Percentiles rank a stretch among this genome's conserved stretches.
These are phyloP conservation scores for Fusarium papillatum DNA, from an alignment of 2,329 filamentous ascomycete genomes.

Conservation along the genomic window DNA sequence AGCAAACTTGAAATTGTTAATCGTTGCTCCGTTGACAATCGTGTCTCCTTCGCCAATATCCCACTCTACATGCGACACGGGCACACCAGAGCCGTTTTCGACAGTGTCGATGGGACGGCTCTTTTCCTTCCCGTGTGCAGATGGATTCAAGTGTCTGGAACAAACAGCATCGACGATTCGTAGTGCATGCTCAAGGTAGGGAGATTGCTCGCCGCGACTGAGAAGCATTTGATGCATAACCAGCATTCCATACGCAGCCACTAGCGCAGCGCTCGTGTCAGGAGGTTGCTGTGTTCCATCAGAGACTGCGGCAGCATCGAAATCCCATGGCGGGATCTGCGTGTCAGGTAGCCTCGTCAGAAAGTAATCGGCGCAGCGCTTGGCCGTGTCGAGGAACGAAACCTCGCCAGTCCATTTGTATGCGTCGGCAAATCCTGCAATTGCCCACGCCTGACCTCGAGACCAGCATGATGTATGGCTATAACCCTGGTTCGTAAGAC, in stretches of 20 bases:
- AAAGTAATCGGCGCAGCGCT: conserved; percentile 60
- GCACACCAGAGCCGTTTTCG: conserved; percentile 24
- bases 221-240: conserved; percentile 48
- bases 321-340: conserved; percentile 61
- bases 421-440: conserved; percentile 60
- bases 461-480: conserved; percentile 59
- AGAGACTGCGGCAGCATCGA: conserved; percentile 31
- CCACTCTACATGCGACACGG: background rate
- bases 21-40: conserved; percentile 60
- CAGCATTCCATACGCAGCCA: conserved; percentile 55
- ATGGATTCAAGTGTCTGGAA: conserved; percentile 35
- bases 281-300: conserved; percentile 37
- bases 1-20: conserved; percentile 61
- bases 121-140: background rate
- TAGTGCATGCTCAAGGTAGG: conserved; percentile 8
- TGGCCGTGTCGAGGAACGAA: conserved; percentile 57
- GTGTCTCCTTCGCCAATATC: conserved; percentile 47
- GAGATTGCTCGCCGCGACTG: conserved; percentile 26
- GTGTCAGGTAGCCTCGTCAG: conserved; percentile 43
- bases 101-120: conserved; percentile 35
- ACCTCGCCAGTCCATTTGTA: conserved; percentile 60
- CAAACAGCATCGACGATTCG: conserved; percentile 16
- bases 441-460: conserved; percentile 63
- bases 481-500: conserved; percentile 63
- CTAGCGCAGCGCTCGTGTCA: conserved; percentile 54